Percentiles rank a stretch among this genome's conserved stretches.
Conservation (phyloP, 192 early-diverging fungal species). For the Coemansia sp. region DNA sequence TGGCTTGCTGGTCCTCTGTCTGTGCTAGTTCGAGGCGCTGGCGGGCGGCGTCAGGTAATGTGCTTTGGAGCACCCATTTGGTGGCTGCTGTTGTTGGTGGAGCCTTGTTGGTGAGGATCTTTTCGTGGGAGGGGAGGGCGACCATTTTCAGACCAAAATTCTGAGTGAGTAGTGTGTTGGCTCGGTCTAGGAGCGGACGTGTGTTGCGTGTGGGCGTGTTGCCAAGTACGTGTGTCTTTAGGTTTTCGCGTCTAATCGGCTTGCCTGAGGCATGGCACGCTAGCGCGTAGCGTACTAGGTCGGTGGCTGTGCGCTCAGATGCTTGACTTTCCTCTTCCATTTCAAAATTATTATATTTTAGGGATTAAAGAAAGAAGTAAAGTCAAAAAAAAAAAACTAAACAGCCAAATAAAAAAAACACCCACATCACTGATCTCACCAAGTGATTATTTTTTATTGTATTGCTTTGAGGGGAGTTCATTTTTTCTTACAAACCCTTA, state of each 20-base stretch:
- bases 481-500: neutral
- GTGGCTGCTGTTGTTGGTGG: neutral
- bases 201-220: conserved; percentile 11
- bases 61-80: conserved; percentile 52
- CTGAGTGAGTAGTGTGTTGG: conserved; percentile 32
- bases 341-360: neutral
- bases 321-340: conserved; percentile 16
- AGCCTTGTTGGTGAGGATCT: conserved; percentile 5
- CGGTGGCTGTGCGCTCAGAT: conserved; percentile 26
- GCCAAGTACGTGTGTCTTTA: conserved; percentile 18
- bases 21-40: conserved; percentile 28
- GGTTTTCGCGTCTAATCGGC: conserved; percentile 34
- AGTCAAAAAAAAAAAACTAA: neutral
- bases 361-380: neutral
- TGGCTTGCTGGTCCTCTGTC: conserved; percentile 14
- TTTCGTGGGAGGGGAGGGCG: conserved; percentile 40
- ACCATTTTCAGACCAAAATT: conserved; percentile 43
- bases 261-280: conserved; percentile 45
- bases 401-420: neutral
- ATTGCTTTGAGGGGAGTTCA: too few relatives aligned
- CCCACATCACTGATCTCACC: neutral
- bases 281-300: conserved; percentile 46
- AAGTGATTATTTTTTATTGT: neutral
- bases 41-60: conserved; percentile 32
- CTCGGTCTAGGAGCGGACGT: conserved; percentile 20